These are phyloP conservation scores for Zymoseptoria passerinii DNA, from an alignment of 2,329 filamentous ascomycete genomes.

Conservation along the genomic window DNA sequence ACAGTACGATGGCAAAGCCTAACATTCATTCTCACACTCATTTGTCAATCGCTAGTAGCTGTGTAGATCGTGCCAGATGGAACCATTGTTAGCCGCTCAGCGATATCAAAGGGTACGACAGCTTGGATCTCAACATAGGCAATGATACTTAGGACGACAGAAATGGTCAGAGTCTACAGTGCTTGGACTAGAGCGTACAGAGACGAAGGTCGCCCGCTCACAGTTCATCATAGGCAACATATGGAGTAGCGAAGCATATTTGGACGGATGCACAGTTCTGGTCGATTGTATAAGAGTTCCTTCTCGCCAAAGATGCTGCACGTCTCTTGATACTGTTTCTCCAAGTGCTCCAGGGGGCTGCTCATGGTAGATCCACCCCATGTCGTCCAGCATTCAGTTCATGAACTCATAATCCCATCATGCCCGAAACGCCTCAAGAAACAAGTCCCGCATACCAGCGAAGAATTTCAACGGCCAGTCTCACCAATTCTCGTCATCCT, in stretches of 20 bases:
- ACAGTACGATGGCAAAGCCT: neutral
- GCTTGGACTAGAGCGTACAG: no score
- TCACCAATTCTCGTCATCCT: constrained; percentile 34
- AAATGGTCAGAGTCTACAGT: no score
- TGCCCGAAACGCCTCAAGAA: neutral
- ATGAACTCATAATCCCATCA: neutral
- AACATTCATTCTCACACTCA: no score
- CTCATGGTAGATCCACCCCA: no score
- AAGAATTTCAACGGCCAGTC: no score
- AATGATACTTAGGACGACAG: no score
- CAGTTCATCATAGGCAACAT: no score
- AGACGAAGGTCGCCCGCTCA: no score
- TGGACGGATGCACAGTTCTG: neutral
- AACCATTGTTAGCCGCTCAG: neutral
- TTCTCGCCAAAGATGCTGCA: neutral
- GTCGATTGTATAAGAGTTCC: neutral
- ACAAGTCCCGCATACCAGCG: neutral
- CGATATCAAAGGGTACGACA: neutral
- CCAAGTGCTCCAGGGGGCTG: no score
- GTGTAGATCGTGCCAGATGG: neutral
- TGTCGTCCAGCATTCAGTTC: no score
- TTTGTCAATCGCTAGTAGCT: neutral
- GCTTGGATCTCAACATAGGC: no score
- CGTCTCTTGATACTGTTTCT: neutral
- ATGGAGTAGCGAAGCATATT: neutral